Evolutionary conservation across 169 alveolate species (phyloP).

Genomic region (Plasmodium cynomolgi): DNA sequence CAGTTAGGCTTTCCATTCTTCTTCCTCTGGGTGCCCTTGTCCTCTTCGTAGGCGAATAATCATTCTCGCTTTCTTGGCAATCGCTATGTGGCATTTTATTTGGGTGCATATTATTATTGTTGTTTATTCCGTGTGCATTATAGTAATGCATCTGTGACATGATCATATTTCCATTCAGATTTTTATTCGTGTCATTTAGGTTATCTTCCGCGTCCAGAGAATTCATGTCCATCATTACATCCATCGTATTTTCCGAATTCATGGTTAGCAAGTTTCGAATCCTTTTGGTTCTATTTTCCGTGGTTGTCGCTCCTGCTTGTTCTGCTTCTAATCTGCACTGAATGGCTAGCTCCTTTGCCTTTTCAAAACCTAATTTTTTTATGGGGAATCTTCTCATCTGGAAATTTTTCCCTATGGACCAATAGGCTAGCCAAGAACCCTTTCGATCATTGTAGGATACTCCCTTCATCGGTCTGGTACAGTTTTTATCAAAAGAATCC

Average conservation of each 20-base stretch:
- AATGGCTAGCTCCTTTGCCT: conserved; percentile 74
- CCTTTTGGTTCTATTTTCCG: conserved; percentile 65
- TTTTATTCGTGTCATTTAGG: neutral
- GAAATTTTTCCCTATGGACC: conserved; percentile 72
- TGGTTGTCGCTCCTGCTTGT: conserved; percentile 73
- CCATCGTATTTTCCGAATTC: conserved; percentile 32
- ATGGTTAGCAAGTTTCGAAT: conserved; percentile 23
- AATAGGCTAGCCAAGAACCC: conserved; percentile 74
- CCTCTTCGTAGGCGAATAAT: conserved; percentile 66
- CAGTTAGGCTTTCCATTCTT: conserved; percentile 74
- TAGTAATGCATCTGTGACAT: conserved; percentile 37
- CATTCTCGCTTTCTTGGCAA: conserved; percentile 69
- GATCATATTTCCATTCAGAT: conserved; percentile 16
- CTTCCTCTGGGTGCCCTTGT: conserved; percentile 71
- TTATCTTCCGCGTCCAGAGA: conserved; percentile 43
- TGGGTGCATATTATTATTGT: neutral
- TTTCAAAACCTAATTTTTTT: conserved; percentile 61
- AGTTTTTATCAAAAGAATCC: conserved; percentile 53
- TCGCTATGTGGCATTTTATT: conserved; percentile 42
- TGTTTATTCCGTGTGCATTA: neutral
- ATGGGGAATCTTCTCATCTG: conserved; percentile 74
- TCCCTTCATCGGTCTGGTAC: conserved; percentile 76
- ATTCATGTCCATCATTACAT: conserved; percentile 31
- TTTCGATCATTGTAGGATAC: conserved; percentile 68
- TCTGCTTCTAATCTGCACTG: conserved; percentile 75